These are phyloP conservation scores for Escovopsis weberi DNA, from an alignment of 2,329 filamentous ascomycete genomes.

Conservation along the genomic window DNA sequence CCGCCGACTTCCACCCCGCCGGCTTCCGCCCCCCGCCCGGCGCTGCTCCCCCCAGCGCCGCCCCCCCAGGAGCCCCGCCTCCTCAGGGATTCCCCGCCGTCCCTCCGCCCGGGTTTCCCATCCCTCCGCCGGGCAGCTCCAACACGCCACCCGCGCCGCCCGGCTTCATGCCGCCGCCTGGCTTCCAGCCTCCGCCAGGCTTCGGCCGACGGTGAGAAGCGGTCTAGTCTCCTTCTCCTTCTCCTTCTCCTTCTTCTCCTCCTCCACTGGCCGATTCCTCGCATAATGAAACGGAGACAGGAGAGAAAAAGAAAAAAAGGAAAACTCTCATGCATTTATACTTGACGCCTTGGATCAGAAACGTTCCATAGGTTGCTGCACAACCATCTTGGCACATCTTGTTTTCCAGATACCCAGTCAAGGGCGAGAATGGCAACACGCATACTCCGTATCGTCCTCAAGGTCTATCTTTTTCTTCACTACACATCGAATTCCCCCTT, in stretches of 20 bases:
- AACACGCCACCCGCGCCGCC: conserved; percentile 25
- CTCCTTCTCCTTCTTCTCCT: background rate
- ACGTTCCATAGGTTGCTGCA: too few relatives aligned
- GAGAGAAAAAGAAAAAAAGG: background rate
- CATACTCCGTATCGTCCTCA: background rate
- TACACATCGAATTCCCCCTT: background rate
- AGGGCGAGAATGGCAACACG: conserved; percentile 1
- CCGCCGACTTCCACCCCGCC: conserved; percentile 33
- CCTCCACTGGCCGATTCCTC: too few relatives aligned
- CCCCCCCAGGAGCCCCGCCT: conserved; percentile 19
- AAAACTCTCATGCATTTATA: background rate
- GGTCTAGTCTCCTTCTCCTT: background rate
- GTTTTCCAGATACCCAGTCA: background rate
- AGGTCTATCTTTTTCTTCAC: conserved; percentile 3
- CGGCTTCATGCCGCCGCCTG: conserved; percentile 26
- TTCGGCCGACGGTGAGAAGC: conserved; percentile 21
- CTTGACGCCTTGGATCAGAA: background rate
- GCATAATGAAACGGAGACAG: too few relatives aligned
- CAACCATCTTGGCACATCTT: too few relatives aligned
- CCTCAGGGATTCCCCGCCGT: conserved; percentile 23
- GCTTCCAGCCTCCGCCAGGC: conserved; percentile 32
- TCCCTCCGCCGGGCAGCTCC: conserved; percentile 19
- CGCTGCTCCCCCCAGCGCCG: too few relatives aligned
- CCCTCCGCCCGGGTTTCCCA: conserved; percentile 26
- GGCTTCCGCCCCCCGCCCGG: conserved; percentile 17